Base-by-base conservation (phyloP, 176 grass and related monocot genomes). In the Oryza glumipatula region DNA sequence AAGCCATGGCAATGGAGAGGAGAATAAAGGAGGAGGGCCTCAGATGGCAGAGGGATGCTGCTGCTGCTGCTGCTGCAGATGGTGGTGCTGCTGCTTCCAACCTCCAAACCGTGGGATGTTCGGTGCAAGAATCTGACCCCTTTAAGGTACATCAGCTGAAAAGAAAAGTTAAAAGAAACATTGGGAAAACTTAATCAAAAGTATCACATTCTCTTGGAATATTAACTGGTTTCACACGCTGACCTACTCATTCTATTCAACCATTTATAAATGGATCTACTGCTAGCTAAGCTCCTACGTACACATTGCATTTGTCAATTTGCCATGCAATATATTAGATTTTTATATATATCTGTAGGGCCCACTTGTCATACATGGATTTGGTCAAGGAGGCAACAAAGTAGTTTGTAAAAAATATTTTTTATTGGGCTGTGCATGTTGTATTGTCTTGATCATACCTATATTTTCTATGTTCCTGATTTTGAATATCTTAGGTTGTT, bases 11-110 rank as follows among this genome's bases (percentile, higher is more conserved):
- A 44, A 51, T 88, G 84, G 89, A 83, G 78, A 76, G 80, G 87
- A 90, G 86, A 86, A 93, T 87, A 90, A 95, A 90, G 75, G 87
- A 93, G 87, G 91, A 92, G 80, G 77, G 86, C 17, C 76, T 94
- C 70, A 81, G 85, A 68, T 90, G 86, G 83, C 87, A 90, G 88
- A 89, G 86, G 89, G 89, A 89, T 89, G 85, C 87, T 76, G 87
- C 52, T 52, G 39, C 87, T 39, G 38, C 38, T 26, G 26, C 26
- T 56, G 41, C 58, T 63, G 58, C 58, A 63, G n/a, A 22, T 63
- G n/a, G 58, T 63, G 58, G 58, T 63, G 58, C 61, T 83, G 58
- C 81, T 72, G 74, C 88, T 85, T 86, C 90, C 78, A 90, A 60
- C 80, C 79, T 91, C 78, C 90, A 86, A 76, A 12, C 87, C 86